phyloP scores from a whole-genome alignment of 2,329 filamentous ascomycete genomes.

The Penicillium crustosum region DNA sequence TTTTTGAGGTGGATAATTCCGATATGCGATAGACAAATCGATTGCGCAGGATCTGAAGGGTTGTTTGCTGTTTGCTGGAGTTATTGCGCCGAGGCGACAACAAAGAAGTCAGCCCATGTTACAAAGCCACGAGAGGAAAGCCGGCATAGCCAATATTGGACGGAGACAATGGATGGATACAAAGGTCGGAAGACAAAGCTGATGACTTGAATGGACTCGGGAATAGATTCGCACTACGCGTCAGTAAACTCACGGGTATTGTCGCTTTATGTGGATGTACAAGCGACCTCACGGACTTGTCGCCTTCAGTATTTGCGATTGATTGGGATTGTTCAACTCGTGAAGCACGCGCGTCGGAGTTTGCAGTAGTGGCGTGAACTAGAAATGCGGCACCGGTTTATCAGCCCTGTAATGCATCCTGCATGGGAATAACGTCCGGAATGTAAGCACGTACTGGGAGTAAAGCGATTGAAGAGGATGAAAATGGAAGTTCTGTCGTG shows the following conservation, averaged over 20 bases:
- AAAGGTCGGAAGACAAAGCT: conserved; percentile 3
- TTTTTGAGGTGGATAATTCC: background rate
- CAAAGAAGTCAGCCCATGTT: conserved; percentile 17
- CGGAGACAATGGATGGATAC: background rate
- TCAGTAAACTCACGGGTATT: background rate
- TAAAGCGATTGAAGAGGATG: background rate
- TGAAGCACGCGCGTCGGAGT: conserved; percentile 6
- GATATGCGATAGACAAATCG: background rate
- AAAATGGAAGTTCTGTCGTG: background rate
- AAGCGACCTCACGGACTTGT: background rate
- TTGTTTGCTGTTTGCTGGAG: conserved; percentile 11
- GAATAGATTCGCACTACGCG: background rate
- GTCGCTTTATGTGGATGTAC: background rate
- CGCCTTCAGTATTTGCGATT: background rate
- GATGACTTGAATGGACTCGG: background rate
- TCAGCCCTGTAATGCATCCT: background rate
- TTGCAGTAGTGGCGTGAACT: background rate
- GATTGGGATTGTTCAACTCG: background rate
- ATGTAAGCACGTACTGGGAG: background rate
- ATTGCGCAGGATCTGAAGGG: background rate
- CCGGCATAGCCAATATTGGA: background rate
- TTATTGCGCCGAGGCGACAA: conserved; percentile 20
- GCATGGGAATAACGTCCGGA: background rate
- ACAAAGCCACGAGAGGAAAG: background rate
- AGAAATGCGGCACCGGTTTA: background rate